Evolutionary conservation across 2,329 filamentous ascomycete genomes (phyloP).

Genomic region (Fusarium oxysporum): DNA sequence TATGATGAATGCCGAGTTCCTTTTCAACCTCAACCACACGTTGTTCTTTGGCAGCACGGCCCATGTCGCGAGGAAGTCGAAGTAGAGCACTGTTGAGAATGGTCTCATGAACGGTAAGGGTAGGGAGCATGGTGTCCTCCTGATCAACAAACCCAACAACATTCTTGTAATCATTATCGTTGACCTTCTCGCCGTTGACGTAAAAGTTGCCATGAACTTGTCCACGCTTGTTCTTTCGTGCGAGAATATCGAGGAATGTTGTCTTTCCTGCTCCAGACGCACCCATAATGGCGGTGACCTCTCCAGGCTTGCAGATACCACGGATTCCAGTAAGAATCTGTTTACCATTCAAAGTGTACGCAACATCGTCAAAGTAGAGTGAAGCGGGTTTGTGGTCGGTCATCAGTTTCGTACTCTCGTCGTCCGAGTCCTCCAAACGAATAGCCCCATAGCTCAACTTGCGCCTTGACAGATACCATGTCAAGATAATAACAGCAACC

Average conservation of each 20-base stretch:
- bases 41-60: slow-evolving; percentile 86
- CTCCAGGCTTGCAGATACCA: slow-evolving; percentile 92
- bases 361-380: slow-evolving; percentile 87
- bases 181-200: slow-evolving; percentile 92
- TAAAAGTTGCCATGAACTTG: slow-evolving; percentile 82
- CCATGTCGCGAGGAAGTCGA: slow-evolving; percentile 93
- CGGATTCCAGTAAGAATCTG: slow-evolving; percentile 83
- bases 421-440: slow-evolving; percentile 87
- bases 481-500: slow-evolving; percentile 82
- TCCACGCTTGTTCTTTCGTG: slow-evolving; percentile 96
- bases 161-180: slow-evolving; percentile 85
- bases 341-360: slow-evolving; percentile 88
- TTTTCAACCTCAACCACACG: slow-evolving; percentile 92
- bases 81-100: slow-evolving; percentile 94
- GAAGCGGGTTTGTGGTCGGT: slow-evolving; percentile 91
- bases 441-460: slow-evolving; percentile 78
- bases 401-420: slow-evolving; percentile 88
- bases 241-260: slow-evolving; percentile 94
- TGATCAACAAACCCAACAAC: slow-evolving; percentile 98
- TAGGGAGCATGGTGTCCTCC: slow-evolving; percentile 96
- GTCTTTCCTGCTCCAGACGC: slow-evolving; percentile 98
- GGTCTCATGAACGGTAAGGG: slow-evolving; percentile 96
- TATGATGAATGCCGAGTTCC: slow-evolving; percentile 93
- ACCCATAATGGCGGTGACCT: slow-evolving; percentile 97
- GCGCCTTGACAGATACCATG: slow-evolving; percentile 90